Base-by-base conservation (phyloP, 257 asterid species). In the Capsicum pubescens region DNA sequence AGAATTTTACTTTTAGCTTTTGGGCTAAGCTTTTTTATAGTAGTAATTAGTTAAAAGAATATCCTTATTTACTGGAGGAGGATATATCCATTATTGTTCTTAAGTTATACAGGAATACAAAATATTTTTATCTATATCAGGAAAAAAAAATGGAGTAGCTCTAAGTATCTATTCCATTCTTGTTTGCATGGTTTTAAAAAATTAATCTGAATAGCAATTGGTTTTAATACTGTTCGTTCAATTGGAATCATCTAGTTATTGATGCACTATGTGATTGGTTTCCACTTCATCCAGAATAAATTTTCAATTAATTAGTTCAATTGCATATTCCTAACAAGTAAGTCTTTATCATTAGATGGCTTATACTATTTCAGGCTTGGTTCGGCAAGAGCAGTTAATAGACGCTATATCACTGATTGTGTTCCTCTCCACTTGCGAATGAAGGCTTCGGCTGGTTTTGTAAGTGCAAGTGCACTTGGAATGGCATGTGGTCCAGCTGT, bases 401-500 rank as follows among this genome's bases (percentile, higher is more conserved):
- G 98, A 64, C 95, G 98, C 56, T 95, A 97, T 86, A 95, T 97
- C 86, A 97, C 98, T 63, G 99, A 94, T 87, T 93, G 99, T 71
- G 99, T 97, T 82, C 99, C 99, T 44, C 94, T 91, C 72, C 95
- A 90, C 87, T 88, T 89, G 85, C 95, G 98, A 36, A 91, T 97
- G 99, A 93, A 94, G 87, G 99, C 98, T 71, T 97, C 99, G 12
- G 99, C 98, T 57, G 98, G 94, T 84, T 97, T 97, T 81, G 99
- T 97, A 84, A 97, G 98, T 89, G 99, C 98, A 48, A 95, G 98
- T 90, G 99, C 99, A 82, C 93, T 97, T 82, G 99, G 99, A 89
- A 97, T 97, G 99, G 99, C 99, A 48, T 93, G 97, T 90, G 99
- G 98, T 48, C 99, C 99, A 13, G 99, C 98, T 85, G 89, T 97